phyloP scores from a whole-genome alignment of 768 basidiomycete species.

The Rhizopogon sp. region DNA sequence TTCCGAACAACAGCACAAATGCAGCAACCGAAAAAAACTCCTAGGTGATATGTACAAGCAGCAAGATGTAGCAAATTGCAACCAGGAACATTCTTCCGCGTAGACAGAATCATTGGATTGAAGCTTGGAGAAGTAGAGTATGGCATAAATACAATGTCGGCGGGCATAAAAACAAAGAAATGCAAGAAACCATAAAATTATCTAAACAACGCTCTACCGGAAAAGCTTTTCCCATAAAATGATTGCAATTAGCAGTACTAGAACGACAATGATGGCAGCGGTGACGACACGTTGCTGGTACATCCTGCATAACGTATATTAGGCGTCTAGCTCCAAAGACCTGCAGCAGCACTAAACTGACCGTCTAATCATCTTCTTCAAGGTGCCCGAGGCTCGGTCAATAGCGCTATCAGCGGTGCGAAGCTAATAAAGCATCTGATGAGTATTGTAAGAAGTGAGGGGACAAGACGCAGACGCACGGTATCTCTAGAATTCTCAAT shows the following conservation, averaged over 20 bases:
- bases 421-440: conserved; percentile 44
- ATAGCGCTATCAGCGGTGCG: conserved; percentile 84
- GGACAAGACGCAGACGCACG: conserved; percentile 36
- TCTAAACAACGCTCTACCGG: conserved; percentile 23
- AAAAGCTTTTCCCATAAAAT: conserved; percentile 78
- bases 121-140: conserved; percentile 8
- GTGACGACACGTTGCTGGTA: conserved; percentile 93
- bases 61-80: no score
- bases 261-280: conserved; percentile 77
- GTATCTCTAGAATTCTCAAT: conserved; percentile 91
- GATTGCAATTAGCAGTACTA: conserved; percentile 76
- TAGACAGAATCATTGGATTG: neutral
- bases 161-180: conserved; percentile 7
- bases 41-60: no score
- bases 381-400: conserved; percentile 84
- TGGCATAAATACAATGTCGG: conserved; percentile 24
- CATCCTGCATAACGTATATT: conserved; percentile 63
- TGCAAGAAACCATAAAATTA: conserved; percentile 11
- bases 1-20: no score
- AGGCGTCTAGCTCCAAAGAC: conserved; percentile 8
- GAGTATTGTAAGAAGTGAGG: neutral
- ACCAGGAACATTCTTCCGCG: conserved; percentile 27
- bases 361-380: conserved; percentile 96
- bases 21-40: no score
- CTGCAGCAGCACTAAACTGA: conserved; percentile 33